Percentiles rank a stretch among this genome's conserved stretches.
phyloP scores from a whole-genome alignment of 2,329 filamentous ascomycete species.

The Simplicillium sp. region DNA sequence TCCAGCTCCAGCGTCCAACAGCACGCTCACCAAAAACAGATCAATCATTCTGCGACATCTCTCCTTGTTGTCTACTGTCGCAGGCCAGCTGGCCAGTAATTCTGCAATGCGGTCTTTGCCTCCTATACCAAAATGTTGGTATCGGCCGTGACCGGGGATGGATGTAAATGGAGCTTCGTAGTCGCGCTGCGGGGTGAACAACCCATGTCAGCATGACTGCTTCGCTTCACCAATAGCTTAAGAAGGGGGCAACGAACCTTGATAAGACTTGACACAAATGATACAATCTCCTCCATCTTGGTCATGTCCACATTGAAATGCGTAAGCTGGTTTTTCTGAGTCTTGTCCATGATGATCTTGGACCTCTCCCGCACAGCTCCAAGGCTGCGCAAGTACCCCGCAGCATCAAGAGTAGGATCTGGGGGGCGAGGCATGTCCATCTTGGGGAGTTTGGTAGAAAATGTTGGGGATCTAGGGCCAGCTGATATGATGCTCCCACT shows the following conservation, averaged over 20 bases:
- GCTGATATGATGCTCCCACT: conserved; percentile 36
- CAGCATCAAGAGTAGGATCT: conserved; percentile 80
- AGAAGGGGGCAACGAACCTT: conserved; percentile 47
- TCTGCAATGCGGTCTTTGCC: conserved; percentile 65
- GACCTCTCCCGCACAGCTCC: conserved; percentile 77
- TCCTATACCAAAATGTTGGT: conserved; percentile 79
- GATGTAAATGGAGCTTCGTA: conserved; percentile 43
- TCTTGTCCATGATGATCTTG: conserved; percentile 65
- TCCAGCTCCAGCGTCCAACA: conserved; percentile 82
- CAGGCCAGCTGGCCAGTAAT: conserved; percentile 60
- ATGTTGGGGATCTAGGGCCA: conserved; percentile 42
- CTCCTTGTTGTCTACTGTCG: conserved; percentile 60
- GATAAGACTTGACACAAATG: conserved; percentile 86
- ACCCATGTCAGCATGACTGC: neutral
- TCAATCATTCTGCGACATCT: conserved; percentile 68
- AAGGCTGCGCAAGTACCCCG: conserved; percentile 83
- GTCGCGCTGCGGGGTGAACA: conserved; percentile 31
- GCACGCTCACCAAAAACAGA: conserved; percentile 68
- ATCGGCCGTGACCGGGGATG: conserved; percentile 81
- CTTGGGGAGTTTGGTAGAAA: conserved; percentile 53
- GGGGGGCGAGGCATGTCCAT: conserved; percentile 76
- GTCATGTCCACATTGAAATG: conserved; percentile 84
- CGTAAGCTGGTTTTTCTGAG: conserved; percentile 63
- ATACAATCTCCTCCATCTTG: conserved; percentile 76
- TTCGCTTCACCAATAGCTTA: conserved; percentile 14